Base-by-base conservation (phyloP, 2,329 filamentous ascomycete genomes). In the Cercospora beticola region DNA sequence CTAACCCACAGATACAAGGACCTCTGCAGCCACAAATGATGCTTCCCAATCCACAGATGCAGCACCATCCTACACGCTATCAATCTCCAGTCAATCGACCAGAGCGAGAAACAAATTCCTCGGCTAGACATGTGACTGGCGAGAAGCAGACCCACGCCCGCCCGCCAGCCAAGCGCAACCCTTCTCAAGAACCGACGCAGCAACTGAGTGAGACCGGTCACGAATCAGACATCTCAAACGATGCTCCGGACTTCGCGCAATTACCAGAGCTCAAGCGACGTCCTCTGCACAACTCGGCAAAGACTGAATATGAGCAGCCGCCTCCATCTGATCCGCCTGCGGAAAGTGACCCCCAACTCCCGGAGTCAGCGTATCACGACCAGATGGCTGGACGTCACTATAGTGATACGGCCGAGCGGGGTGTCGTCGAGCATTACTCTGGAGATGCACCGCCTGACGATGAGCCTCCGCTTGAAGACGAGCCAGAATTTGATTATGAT, bases 401-500 rank as follows among this genome's bases (percentile, higher is more conserved):
- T 26, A 16, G 23, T n/a, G 49, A 16, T 28, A 16, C 23, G n/a
- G 49, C 23, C 8, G 49, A 56, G 23, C 23, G 23, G 1, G 23
- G 12, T 14, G 6, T 14, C 7, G 23, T n/a, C 16, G 49, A 28
- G 49, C 49, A 30, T 0, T 56, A 56, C 26, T 4, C 49, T 0
- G 12, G 7, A 56, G 23, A 56, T 14, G 49, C 23, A 56, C 49
- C 3, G 14, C 12, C 23, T 56, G 49, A 56, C 1, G 23, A 56
- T 28, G 49, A 40, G 33, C 33, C 33, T 3, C 33, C 33, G 14
- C 33, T 1, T 26, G 46, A 52, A 52, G 46, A 23, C 5, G 46
- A 52, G 18, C 46, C 46, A 26, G 12, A 12, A 4, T 72, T 78
- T 9, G 79, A 80, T 68, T 76, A 76, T 64, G 68, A 72, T 10